Percentiles rank a stretch among this genome's conserved stretches.
phyloP scores from a whole-genome alignment of 768 basidiomycete genomes.

The Thelephora ganbajun region DNA sequence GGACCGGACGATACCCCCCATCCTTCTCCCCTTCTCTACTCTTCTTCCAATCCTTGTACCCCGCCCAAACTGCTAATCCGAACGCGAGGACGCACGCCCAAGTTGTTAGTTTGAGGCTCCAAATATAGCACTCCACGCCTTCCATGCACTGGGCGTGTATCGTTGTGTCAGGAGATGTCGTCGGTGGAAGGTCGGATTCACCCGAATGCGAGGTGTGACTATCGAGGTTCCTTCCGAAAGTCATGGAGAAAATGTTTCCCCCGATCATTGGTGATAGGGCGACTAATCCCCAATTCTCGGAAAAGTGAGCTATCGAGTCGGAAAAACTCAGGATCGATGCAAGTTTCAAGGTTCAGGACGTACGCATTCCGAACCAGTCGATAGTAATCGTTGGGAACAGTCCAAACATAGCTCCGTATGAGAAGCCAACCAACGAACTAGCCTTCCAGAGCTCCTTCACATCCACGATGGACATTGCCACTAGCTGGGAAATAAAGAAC shows the following conservation, averaged over 20 bases:
- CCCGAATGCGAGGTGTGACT: constrained; percentile 29
- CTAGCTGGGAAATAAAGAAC: constrained; percentile 62
- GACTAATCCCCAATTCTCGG: constrained; percentile 79
- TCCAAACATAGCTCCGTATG: constrained; percentile 65
- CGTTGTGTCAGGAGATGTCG: constrained; percentile 2
- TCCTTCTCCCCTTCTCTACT: no score
- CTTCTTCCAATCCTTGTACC: constrained; percentile 25
- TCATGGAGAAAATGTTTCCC: constrained; percentile 72
- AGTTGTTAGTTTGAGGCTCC: constrained; percentile 36
- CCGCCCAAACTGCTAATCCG: constrained; percentile 35
- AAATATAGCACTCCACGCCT: constrained; percentile 47
- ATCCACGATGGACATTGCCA: constrained; percentile 37
- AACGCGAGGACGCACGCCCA: constrained; percentile 32
- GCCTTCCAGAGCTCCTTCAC: constrained; percentile 58
- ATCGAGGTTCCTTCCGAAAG: constrained; percentile 74
- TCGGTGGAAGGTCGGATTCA: constrained; percentile 6
- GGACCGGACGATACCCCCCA: no score
- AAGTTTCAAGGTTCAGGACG: constrained; percentile 8
- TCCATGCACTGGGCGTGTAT: constrained; percentile 29
- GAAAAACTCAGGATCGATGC: not conserved
- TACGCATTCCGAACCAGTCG: constrained; percentile 87
- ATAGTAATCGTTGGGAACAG: constrained; percentile 63
- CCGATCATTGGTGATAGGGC: constrained; percentile 63
- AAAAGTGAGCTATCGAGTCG: constrained; percentile 44
- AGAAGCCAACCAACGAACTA: constrained; percentile 39